These are phyloP conservation scores for Penicillium digitatum DNA, from an alignment of 2,329 filamentous ascomycete species.

Conservation along the genomic window DNA sequence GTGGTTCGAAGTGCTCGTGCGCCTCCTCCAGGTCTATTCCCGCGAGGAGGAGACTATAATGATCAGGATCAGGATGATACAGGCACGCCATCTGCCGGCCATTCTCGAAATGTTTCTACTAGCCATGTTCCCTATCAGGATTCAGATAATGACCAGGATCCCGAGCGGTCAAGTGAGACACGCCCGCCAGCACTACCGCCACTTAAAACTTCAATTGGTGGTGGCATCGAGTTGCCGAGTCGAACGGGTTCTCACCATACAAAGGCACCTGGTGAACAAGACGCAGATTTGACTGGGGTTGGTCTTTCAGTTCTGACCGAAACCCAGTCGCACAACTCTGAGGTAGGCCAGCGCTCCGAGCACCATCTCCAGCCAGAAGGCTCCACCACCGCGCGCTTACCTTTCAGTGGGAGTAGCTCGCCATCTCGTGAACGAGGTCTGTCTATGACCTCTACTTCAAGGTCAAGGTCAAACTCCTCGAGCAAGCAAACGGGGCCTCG, in stretches of 20 bases:
- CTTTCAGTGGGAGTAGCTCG: slow-evolving; percentile 40
- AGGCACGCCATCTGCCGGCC: slow-evolving; percentile 20
- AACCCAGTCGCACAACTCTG: slow-evolving; percentile 13
- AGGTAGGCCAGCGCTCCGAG: slow-evolving; percentile 8
- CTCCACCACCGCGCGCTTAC: slow-evolving; percentile 37
- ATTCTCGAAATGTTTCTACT: slow-evolving; percentile 27
- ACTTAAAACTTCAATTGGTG: slow-evolving; percentile 51
- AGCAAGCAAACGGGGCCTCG: slow-evolving; percentile 31
- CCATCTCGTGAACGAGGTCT: slow-evolving; percentile 35
- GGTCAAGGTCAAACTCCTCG: slow-evolving; percentile 32
- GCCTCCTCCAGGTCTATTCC: slow-evolving; percentile 66
- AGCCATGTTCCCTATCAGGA: slow-evolving; percentile 26
- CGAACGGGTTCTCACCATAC: slow-evolving; percentile 59
- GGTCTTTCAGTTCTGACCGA: slow-evolving; percentile 22
- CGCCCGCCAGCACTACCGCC: slow-evolving; percentile 54
- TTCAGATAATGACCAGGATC: slow-evolving; percentile 24
- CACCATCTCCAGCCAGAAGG: slow-evolving; percentile 25
- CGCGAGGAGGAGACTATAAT: slow-evolving; percentile 55
- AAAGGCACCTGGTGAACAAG: slow-evolving; percentile 33
- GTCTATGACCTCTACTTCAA: slow-evolving; percentile 38
- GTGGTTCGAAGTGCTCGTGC: slow-evolving; percentile 87
- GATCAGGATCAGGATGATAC: slow-evolving; percentile 61
- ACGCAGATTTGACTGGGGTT: slow-evolving; percentile 7
- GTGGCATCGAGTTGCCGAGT: slow-evolving; percentile 61
- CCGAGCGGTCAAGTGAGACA: slow-evolving; percentile 19